Evolutionary conservation across 805 yeast species (phyloP), one percentile per base, ranked within the genome.

Genomic region (Candida tammaniensis): DNA sequence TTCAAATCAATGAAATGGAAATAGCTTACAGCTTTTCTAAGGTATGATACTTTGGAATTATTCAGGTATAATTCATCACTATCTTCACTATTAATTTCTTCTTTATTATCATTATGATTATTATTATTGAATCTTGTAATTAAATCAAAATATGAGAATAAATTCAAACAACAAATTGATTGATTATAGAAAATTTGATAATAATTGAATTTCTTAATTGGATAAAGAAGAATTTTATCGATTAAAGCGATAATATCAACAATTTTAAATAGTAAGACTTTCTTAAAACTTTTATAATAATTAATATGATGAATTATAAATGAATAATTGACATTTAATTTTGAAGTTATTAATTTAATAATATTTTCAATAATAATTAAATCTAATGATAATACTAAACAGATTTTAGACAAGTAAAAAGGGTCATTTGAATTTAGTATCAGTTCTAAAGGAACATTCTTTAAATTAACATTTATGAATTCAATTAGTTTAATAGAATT

Each of bases 291-390:
- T 31, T 75, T 71, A 45, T 71, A 75, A 3, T 65, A 64, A 24
- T 71, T 70, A 5, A 82, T 60, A 43, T 78, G 61, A 12, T 63
- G 64, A 34, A 83, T 81, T 9, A 28, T 24, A n/a, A 28, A 28
- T 20, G 36, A 21, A 61, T 2, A 82, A 62, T 36, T 72, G 63
- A 27, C 91, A 56, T 0, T 24, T 10, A 31, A 19, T 12, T 37
- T 28, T 6, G 30, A 13, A 5, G 18, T 25, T 9, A 24, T 35
- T 20, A 58, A 42, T 33, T 57, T 56, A 30, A 55, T 52, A 24
- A 59, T 41, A 31, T 54, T 49, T 39, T 60, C 68, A 4, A 57
- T 45, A 8, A 57, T 48, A 18, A 59, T 36, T 31, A 58, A 42
- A 40, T 49, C 46, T 17, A 58, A 36, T 5, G 63, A 54, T 14